These are phyloP conservation scores for Stephanodiscus minutulus DNA, from an alignment of 108 stramenopile genomes.

Conservation along the genomic window DNA sequence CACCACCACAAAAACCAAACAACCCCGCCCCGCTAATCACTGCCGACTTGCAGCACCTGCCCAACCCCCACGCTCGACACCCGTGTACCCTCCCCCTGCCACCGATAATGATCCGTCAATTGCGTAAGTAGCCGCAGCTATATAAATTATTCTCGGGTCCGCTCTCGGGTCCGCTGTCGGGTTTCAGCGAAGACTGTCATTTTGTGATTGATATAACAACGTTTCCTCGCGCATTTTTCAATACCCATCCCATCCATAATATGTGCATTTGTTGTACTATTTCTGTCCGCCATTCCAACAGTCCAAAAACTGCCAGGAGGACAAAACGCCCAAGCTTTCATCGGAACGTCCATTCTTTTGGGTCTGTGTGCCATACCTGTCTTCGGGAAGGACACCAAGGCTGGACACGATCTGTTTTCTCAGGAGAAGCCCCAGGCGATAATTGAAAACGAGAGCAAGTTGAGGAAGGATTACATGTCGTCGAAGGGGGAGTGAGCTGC, in stretches of 20 bases:
- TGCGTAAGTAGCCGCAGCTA: background rate
- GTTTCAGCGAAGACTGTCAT: background rate
- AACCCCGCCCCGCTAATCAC: too few species aligned
- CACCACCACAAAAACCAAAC: too few species aligned
- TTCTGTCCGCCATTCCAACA: slow-evolving; percentile 1
- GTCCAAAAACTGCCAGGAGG: slow-evolving; percentile 54
- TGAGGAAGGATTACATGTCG: slow-evolving; percentile 51
- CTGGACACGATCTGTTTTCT: slow-evolving; percentile 79
- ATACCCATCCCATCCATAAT: background rate
- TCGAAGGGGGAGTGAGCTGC: slow-evolving; percentile 9
- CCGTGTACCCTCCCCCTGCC: background rate
- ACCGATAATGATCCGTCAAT: slow-evolving; percentile 8
- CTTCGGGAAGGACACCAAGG: slow-evolving; percentile 60
- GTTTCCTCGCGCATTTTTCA: background rate
- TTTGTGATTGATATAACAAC: background rate
- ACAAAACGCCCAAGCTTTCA: slow-evolving; percentile 54
- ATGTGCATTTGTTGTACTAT: background rate
- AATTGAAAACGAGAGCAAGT: slow-evolving; percentile 54
- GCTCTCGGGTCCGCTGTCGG: background rate
- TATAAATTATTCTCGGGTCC: background rate
- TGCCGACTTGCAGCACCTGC: too few species aligned
- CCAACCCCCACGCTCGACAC: background rate
- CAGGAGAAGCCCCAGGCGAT: slow-evolving; percentile 81
- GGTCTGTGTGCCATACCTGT: slow-evolving; percentile 72
- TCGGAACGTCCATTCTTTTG: slow-evolving; percentile 60